Base-by-base conservation (phyloP, 345 rosid species). In the Arabidopsis arenosa region DNA sequence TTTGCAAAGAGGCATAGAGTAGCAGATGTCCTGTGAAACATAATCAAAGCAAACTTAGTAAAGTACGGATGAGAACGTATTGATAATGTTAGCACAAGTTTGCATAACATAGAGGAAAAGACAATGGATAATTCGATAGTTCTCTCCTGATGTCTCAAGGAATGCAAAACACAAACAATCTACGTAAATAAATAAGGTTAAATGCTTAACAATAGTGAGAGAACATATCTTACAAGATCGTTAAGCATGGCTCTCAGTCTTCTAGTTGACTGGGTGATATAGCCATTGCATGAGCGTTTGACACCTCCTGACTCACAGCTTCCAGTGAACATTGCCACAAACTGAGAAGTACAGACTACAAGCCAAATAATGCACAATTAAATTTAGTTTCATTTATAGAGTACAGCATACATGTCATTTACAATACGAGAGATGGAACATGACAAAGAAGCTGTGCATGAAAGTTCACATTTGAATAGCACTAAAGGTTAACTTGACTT, bases 1-100 rank as follows among this genome's bases (percentile, higher is more conserved):
- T 74, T 64, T 86, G 82, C 97, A 95, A 79, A 93, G 93, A 40
- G 99, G 99, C 98, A 95, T 88, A 47, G 96, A 84, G 88, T 87
- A 95, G 75, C 83, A 84, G 32, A 89, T 70, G 86, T 90, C 99
- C 97, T 95, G 75, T 56, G 48, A 66, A 41, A n/a, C 45, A 72
- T 36, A 60, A 44, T 66, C 45, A 36, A 17, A 66, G 15, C 58
- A 35, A 28, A 49, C 5, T 77, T 36, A 66, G 74, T 41, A 4
- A 66, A 69, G 41, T 62, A 40, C 15, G n/a, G 17, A 59, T n/a
- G 63, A 58, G 18, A n/a, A 9, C 33, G 7, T 15, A 17, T 52
- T 52, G 7, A 52, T 6, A 9, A 52, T 23, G 14, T 21, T 10
- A 10, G 11, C 21, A 75, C 36, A 68, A 68, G 55, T 30, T 49